These are phyloP conservation scores for Aspergillus avenaceus DNA, from an alignment of 495 filamentous ascomycete genomes.

Conservation along the genomic window DNA sequence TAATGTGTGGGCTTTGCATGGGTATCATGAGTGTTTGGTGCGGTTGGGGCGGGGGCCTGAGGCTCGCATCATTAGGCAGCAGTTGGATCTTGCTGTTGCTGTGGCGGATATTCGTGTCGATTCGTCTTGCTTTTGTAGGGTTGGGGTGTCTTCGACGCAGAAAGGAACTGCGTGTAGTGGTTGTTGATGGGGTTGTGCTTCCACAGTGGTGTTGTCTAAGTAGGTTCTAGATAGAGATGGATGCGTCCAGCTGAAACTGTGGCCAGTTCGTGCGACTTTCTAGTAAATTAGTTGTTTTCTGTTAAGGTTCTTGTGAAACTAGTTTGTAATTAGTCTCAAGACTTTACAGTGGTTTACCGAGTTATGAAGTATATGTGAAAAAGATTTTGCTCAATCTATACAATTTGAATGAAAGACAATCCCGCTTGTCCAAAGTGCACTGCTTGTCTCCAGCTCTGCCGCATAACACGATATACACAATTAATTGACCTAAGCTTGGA, in stretches of 20 bases:
- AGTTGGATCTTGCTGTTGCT: slow-evolving; percentile 45
- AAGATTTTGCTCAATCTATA: slow-evolving; percentile 2
- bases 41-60: slow-evolving; percentile 43
- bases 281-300: too few species aligned
- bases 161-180: too few species aligned
- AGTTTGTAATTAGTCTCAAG: too few species aligned
- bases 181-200: too few species aligned
- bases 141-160: background rate
- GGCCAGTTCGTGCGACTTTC: too few species aligned
- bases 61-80: slow-evolving; percentile 43
- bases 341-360: too few species aligned
- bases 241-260: too few species aligned
- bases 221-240: too few species aligned
- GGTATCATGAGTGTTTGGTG: slow-evolving; percentile 57
- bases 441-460: slow-evolving; percentile 2
- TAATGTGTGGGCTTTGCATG: slow-evolving; percentile 64
- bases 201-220: too few species aligned
- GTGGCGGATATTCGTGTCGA: slow-evolving; percentile 53
- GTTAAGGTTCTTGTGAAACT: too few species aligned
- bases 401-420: slow-evolving; percentile 1
- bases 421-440: too few species aligned
- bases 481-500: slow-evolving; percentile 46
- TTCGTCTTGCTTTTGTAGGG: slow-evolving; percentile 57
- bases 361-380: background rate
- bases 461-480: slow-evolving; percentile 13